These are phyloP conservation scores for Isatis lusitanica DNA, from an alignment of 441 rosid genomes.

Conservation along the genomic window DNA sequence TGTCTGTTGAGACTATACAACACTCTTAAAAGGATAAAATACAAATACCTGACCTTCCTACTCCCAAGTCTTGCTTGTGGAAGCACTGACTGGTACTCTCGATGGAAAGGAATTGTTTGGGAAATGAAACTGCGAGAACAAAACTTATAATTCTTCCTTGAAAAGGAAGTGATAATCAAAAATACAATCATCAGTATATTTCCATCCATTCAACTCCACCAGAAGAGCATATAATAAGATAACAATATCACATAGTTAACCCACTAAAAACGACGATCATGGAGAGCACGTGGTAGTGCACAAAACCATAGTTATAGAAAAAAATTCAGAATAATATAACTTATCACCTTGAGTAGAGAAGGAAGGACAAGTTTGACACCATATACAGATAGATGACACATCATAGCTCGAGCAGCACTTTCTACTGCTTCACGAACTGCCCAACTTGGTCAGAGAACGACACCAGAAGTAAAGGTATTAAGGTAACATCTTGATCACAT, in stretches of 20 bases:
- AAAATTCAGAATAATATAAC: not conserved
- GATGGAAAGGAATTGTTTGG: too few species aligned
- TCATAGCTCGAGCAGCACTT: conserved; percentile 99
- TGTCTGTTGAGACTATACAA: too few species aligned
- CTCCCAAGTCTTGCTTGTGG: too few species aligned
- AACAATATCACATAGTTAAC: conserved; percentile 10
- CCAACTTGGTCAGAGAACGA: conserved; percentile 98
- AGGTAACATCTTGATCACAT: conserved; percentile 94
- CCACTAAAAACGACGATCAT: conserved; percentile 12
- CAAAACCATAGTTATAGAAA: conserved; percentile 12
- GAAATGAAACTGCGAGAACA: too few species aligned
- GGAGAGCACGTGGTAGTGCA: conserved; percentile 2
- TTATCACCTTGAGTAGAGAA: conserved; percentile 78
- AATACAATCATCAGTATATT: not conserved
- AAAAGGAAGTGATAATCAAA: not conserved
- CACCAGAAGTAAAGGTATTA: conserved; percentile 86
- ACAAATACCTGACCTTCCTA: too few species aligned
- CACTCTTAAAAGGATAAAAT: too few species aligned
- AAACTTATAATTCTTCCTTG: not conserved
- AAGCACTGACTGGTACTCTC: too few species aligned
- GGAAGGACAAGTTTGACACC: conserved; percentile 99
- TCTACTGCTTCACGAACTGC: conserved; percentile 99
- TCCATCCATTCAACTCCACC: not conserved
- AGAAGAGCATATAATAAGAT: conserved; percentile 8
- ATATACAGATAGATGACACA: conserved; percentile 92